These are phyloP conservation scores for Yamadazyma scolyti DNA, from an alignment of 805 yeast genomes.

Conservation along the genomic window DNA sequence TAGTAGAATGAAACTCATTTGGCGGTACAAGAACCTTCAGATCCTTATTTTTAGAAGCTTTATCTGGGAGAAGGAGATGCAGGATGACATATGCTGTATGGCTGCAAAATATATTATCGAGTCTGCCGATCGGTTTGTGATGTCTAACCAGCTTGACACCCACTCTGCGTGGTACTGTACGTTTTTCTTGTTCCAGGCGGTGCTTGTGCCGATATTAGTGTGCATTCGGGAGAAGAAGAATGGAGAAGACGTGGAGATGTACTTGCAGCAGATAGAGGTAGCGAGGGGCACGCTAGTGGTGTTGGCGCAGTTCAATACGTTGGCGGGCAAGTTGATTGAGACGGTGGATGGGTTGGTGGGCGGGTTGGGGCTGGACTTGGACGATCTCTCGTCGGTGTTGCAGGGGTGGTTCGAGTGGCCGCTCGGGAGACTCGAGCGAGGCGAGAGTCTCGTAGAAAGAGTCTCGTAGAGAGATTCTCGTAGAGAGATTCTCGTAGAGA, in stretches of 20 bases:
- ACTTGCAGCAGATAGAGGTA: not conserved
- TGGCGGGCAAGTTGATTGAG: not conserved
- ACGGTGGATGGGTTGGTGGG: not conserved
- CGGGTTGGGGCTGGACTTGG: no score
- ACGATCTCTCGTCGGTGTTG: no score
- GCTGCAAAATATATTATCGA: constrained; percentile 51
- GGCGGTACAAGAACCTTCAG: constrained; percentile 59
- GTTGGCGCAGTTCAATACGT: not conserved
- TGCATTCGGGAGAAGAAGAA: not conserved
- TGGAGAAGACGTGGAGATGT: not conserved
- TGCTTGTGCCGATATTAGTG: constrained; percentile 45
- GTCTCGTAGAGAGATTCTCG: no score
- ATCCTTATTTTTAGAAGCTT: constrained; percentile 54
- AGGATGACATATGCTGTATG: constrained; percentile 8
- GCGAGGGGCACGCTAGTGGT: not conserved
- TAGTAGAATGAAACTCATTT: constrained; percentile 48
- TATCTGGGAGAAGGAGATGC: constrained; percentile 44
- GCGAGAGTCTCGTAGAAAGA: no score
- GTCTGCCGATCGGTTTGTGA: constrained; percentile 41
- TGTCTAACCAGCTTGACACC: constrained; percentile 32
- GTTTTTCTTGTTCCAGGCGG: constrained; percentile 61
- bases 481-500: no score
- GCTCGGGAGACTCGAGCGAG: no score
- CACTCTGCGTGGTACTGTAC: constrained; percentile 62
- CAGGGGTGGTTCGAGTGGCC: no score